Evolutionary conservation across 1,139 yeast genomes (phyloP).

Genomic region (Blastobotrys proliferans): DNA sequence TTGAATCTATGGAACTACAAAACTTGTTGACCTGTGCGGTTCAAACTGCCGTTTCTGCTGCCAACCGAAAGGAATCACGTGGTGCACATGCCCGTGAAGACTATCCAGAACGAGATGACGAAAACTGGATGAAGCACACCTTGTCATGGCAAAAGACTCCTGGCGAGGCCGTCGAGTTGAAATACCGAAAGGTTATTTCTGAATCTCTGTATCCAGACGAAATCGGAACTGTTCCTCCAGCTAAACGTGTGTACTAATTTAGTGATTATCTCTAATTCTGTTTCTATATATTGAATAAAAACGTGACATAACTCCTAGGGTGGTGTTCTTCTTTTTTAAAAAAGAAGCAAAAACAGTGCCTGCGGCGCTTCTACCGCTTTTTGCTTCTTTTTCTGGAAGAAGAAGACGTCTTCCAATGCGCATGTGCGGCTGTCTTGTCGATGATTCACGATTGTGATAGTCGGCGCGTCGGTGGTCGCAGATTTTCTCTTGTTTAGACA

Average conservation of each 20-base stretch:
- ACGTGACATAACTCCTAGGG: no score
- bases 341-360: no score
- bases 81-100: slow-evolving; percentile 99
- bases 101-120: slow-evolving; percentile 93
- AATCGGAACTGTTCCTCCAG: slow-evolving; percentile 96
- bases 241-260: slow-evolving; percentile 79
- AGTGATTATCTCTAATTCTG: no score
- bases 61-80: slow-evolving; percentile 94
- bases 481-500: no score
- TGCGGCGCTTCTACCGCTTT: no score
- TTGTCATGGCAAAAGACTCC: slow-evolving; percentile 79
- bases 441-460: no score
- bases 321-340: no score
- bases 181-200: slow-evolving; percentile 81
- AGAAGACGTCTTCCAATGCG: no score
- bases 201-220: slow-evolving; percentile 86
- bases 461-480: no score
- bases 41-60: slow-evolving; percentile 93
- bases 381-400: no score
- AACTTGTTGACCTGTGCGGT: slow-evolving; percentile 96
- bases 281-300: no score
- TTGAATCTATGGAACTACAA: slow-evolving; percentile 93
- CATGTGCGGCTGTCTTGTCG: no score
- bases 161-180: slow-evolving; percentile 71
- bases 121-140: slow-evolving; percentile 96